Conservation (phyloP, 78 protist genomes). For the Dictyostelium citrinum region DNA sequence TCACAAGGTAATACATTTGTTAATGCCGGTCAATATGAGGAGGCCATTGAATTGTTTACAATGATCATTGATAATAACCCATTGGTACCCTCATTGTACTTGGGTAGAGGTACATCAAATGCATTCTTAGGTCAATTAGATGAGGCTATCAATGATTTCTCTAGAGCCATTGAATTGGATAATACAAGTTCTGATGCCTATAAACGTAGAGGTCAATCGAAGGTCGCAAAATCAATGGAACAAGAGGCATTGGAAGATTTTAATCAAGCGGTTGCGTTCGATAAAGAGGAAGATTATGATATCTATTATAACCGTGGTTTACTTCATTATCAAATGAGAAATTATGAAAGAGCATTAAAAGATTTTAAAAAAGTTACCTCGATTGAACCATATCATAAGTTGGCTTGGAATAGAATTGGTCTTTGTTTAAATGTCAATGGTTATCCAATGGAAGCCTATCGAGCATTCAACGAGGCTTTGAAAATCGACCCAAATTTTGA, state of each 20-base stretch:
- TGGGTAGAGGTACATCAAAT: slow-evolving; percentile 80
- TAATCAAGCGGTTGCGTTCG: slow-evolving; percentile 49
- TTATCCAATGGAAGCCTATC: slow-evolving; percentile 42
- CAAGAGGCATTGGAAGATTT: slow-evolving; percentile 67
- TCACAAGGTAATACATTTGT: slow-evolving; percentile 51
- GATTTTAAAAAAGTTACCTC: slow-evolving; percentile 52
- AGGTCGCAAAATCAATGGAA: slow-evolving; percentile 37
- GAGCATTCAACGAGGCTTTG: slow-evolving; percentile 21
- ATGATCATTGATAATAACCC: slow-evolving; percentile 46
- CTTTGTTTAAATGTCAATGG: slow-evolving; percentile 69
- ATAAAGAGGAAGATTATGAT: slow-evolving; percentile 30
- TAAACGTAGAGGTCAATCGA: slow-evolving; percentile 61
- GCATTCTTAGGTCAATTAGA: slow-evolving; percentile 59
- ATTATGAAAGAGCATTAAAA: slow-evolving; percentile 60
- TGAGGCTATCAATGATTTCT: slow-evolving; percentile 56
- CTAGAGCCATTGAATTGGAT: slow-evolving; percentile 58
- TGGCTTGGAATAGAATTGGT: slow-evolving; percentile 83
- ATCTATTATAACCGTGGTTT: slow-evolving; percentile 64
- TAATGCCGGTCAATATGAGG: slow-evolving; percentile 41
- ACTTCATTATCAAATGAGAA: slow-evolving; percentile 41
- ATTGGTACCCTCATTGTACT: slow-evolving; percentile 48
- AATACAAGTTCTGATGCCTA: slow-evolving; percentile 66
- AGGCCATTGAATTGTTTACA: slow-evolving; percentile 59
- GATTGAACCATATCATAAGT: not conserved
- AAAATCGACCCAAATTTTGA: slow-evolving; percentile 56